These are phyloP conservation scores for Mucuna pruriens DNA, from an alignment of 306 rosid species.

Conservation along the genomic window DNA sequence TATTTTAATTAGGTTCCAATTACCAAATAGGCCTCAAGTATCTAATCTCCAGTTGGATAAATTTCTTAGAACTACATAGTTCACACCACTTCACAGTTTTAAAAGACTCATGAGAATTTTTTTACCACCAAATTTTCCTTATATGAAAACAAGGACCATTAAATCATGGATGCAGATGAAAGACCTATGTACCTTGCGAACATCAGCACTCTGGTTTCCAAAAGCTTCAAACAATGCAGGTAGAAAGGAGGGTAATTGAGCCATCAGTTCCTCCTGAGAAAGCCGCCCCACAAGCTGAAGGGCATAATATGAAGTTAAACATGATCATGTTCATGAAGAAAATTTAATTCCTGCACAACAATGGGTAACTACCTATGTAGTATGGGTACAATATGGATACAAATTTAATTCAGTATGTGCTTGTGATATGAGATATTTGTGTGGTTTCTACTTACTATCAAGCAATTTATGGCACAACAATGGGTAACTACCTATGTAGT, in stretches of 20 bases:
- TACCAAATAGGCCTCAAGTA: conserved; percentile 20
- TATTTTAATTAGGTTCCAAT: neutral
- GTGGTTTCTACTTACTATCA: neutral
- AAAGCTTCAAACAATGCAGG: conserved; percentile 97
- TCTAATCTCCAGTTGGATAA: conserved; percentile 19
- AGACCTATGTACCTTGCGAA: conserved; percentile 77
- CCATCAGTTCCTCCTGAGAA: conserved; percentile 86
- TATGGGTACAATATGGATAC: neutral
- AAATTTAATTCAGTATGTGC: neutral
- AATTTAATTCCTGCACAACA: conserved; percentile 33
- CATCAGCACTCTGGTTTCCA: conserved; percentile 97
- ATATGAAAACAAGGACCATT: neutral
- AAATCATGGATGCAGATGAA: conserved; percentile 18
- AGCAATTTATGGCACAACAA: conserved; percentile 26
- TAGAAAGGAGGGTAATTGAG: conserved; percentile 87
- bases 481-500: neutral
- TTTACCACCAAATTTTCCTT: conserved; percentile 28
- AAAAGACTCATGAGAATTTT: neutral
- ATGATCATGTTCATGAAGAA: conserved; percentile 24
- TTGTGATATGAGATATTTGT: neutral
- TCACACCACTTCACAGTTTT: conserved; percentile 14
- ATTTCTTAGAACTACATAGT: neutral
- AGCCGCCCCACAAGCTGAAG: conserved; percentile 88
- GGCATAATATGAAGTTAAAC: conserved; percentile 25
- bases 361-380: neutral